phyloP scores from a whole-genome alignment of 2,329 filamentous ascomycete genomes.

The Botryotinia narcissicola region DNA sequence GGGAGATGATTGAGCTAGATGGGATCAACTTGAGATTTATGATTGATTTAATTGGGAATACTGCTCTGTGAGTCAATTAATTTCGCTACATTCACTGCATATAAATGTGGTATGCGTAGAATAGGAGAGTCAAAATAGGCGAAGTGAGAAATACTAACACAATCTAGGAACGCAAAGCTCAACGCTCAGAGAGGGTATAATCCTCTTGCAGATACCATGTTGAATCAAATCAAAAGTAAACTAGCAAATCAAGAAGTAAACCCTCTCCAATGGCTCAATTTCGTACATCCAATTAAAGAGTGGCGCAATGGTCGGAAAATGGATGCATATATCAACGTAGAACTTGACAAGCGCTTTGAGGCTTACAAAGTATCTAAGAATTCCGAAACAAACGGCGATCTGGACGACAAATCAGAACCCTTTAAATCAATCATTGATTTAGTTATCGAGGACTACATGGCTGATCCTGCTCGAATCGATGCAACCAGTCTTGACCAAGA shows the following conservation, averaged over 20 bases:
- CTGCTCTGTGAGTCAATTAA: constrained; percentile 16
- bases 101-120: neutral
- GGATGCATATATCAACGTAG: constrained; percentile 28
- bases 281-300: constrained; percentile 24
- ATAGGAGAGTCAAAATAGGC: neutral
- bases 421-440: constrained; percentile 28
- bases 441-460: constrained; percentile 28
- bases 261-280: constrained; percentile 24
- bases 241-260: constrained; percentile 25
- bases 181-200: constrained; percentile 28
- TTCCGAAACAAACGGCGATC: constrained; percentile 13
- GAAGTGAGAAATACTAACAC: neutral
- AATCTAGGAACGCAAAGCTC: constrained; percentile 21
- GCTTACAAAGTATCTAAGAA: neutral
- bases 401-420: neutral
- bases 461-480: constrained; percentile 10
- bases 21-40: constrained; percentile 26
- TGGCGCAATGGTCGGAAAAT: constrained; percentile 29
- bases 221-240: constrained; percentile 27
- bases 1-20: constrained; percentile 27
- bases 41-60: constrained; percentile 30
- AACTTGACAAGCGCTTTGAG: constrained; percentile 30
- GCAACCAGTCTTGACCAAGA: constrained; percentile 20
- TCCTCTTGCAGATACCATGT: constrained; percentile 26
- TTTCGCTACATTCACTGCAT: neutral